These are phyloP conservation scores for Camellia granthamiana DNA, from an alignment of 148 eudicot genomes.

Conservation along the genomic window DNA sequence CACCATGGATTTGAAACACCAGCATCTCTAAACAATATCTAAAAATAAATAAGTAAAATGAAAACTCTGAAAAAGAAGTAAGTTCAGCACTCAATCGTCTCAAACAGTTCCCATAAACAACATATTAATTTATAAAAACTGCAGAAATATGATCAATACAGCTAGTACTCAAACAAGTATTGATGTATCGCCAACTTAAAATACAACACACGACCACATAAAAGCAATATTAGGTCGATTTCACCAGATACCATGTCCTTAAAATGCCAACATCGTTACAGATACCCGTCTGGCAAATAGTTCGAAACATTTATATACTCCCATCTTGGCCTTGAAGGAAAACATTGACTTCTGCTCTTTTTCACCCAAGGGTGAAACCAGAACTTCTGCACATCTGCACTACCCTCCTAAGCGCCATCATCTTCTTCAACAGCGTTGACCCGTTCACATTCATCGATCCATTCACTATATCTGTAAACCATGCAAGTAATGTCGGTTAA, in stretches of 20 bases:
- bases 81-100: neutral
- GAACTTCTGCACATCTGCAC: neutral
- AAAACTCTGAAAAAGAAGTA: neutral
- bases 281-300: neutral
- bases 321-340: neutral
- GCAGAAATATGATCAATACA: neutral
- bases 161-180: neutral
- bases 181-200: neutral
- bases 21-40: no score
- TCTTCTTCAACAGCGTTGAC: conserved; percentile 76
- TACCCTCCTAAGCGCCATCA: conserved; percentile 37
- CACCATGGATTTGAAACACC: no score
- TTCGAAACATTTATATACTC: neutral
- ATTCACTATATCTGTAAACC: conserved; percentile 81
- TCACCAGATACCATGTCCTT: neutral
- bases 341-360: neutral
- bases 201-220: neutral
- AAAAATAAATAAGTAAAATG: no score
- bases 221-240: neutral
- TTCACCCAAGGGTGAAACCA: neutral
- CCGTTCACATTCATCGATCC: conserved; percentile 99
- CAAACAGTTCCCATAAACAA: neutral
- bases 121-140: neutral
- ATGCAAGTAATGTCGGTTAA: neutral
- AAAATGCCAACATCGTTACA: neutral